Conservation (phyloP, 2,329 filamentous ascomycete genomes). For the Neonectria punicea region DNA sequence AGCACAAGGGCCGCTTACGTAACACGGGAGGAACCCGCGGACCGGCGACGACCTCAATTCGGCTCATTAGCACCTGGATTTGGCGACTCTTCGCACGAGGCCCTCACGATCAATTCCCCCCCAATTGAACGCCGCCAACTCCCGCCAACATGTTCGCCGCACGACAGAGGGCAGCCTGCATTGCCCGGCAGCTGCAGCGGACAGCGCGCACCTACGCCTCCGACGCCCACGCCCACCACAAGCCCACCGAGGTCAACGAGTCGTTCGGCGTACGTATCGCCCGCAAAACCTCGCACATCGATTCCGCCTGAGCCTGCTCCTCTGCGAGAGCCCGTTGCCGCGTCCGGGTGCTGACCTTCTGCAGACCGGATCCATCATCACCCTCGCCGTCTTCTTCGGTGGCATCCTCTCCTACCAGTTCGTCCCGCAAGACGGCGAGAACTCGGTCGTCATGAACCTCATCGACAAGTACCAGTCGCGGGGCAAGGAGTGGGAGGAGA, state of each 20-base stretch:
- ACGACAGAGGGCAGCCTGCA: slow-evolving; percentile 57
- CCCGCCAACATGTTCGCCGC: slow-evolving; percentile 53
- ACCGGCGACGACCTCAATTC: slow-evolving; percentile 44
- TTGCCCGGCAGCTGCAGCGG: slow-evolving; percentile 51
- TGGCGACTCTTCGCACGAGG: slow-evolving; percentile 39
- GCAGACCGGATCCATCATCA: slow-evolving; percentile 61
- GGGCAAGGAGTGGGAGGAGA: slow-evolving; percentile 61
- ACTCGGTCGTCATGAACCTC: slow-evolving; percentile 57
- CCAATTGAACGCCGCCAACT: slow-evolving; percentile 47
- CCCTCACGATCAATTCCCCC: slow-evolving; percentile 42
- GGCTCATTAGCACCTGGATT: slow-evolving; percentile 24
- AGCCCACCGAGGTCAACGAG: slow-evolving; percentile 62
- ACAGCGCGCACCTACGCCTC: slow-evolving; percentile 64
- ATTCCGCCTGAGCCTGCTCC: not conserved
- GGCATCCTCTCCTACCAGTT: slow-evolving; percentile 60
- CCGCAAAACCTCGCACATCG: slow-evolving; percentile 34
- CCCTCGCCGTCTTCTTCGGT: slow-evolving; percentile 57
- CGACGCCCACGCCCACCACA: slow-evolving; percentile 60
- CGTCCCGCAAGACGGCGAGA: slow-evolving; percentile 62
- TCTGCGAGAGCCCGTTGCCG: slow-evolving; percentile 14
- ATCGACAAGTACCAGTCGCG: slow-evolving; percentile 59
- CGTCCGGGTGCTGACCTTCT: slow-evolving; percentile 25
- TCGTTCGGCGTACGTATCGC: slow-evolving; percentile 64
- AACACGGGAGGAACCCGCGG: slow-evolving; percentile 39
- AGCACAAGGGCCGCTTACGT: slow-evolving; percentile 40